A percentile compares a stretch with the other conserved stretches of the same genome.
Evolutionary conservation across 192 early-diverging fungal genomes (phyloP).

Genomic region (Mortierella claussenii): DNA sequence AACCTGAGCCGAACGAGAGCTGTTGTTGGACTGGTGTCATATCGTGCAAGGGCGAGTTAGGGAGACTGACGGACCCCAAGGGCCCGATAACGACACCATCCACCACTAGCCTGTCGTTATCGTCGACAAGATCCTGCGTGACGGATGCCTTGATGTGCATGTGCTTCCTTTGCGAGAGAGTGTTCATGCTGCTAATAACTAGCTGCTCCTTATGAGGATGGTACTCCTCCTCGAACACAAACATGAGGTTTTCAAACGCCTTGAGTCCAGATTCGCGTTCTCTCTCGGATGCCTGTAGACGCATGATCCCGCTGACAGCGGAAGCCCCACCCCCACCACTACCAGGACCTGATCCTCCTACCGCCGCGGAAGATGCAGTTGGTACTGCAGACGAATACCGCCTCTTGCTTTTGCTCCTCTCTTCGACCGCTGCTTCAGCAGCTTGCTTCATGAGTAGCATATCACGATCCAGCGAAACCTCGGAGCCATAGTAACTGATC

Average conservation of each 20-base stretch:
- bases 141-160: too few species aligned
- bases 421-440: not conserved
- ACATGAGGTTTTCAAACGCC: constrained; percentile 44
- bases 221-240: constrained; percentile 23
- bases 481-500: not conserved
- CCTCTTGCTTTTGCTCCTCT: constrained; percentile 18
- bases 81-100: too few species aligned
- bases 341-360: not conserved
- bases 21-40: not conserved
- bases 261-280: constrained; percentile 14
- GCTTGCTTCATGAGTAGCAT: not conserved
- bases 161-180: not conserved
- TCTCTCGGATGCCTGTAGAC: constrained; percentile 4
- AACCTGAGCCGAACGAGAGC: not conserved
- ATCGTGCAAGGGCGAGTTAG: not conserved
- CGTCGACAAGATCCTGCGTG: too few species aligned
- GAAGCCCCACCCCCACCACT: not conserved
- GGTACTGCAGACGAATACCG: constrained; percentile 1
- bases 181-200: not conserved
- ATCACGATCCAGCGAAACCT: not conserved
- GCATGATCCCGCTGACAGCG: not conserved
- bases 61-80: not conserved
- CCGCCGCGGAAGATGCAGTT: not conserved
- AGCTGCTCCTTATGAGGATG: not conserved
- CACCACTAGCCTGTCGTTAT: too few species aligned